Base-by-base conservation (phyloP, 768 basidiomycete genomes). In the Lactarius akahatsu region DNA sequence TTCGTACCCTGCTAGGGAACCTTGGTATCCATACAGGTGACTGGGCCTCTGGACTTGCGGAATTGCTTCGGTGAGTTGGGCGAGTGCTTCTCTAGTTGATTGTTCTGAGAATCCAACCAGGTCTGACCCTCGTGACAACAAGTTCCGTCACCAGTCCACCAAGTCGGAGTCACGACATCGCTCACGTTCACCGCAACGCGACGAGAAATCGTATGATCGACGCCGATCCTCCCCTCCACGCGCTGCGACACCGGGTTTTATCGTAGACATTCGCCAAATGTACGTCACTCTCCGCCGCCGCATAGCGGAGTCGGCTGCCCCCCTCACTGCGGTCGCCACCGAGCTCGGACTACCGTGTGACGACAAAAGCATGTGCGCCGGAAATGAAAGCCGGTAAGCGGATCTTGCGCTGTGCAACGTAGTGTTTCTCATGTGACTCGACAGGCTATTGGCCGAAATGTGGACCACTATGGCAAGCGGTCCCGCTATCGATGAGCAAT, bases 351-450 rank as follows among this genome's bases (percentile, higher is more conserved):
- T 69, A 4, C 34, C 30, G 7, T 47, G 41, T 20, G 57, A 66
- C 38, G 50, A 54, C 15, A 59, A 70, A 45, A 55, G 28, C 41
- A 70, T 64, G 62, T 70, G 65, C 52, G 70, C 70, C 4, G 70
- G 70, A 55, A 71, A 71, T 36, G 70, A 71, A 30, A 69, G 68
- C 47, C 61, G 64, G 70, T 70, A 50, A 60, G 70, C 30, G 40
- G 28, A 34, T 26, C 16, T 20, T 40, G 38, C 38, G 20, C 18
- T 13, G 18, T 20, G 30, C 56, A 18, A 10, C 34, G 23, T 40
- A 20, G 41, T 59, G 15, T 45, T 26, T 20, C n/a, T 58, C 43
- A 60, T 45, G 57, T 26, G 36, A 38, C 34, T 50, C 4, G 4
- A 61, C 28, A 71, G 70, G 43, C 56, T 70, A 20, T 38, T 71